A percentile compares a stretch with the other conserved stretches of the same genome.
phyloP scores from a whole-genome alignment of 148 eudicot species.

The Oxyria digyna region DNA sequence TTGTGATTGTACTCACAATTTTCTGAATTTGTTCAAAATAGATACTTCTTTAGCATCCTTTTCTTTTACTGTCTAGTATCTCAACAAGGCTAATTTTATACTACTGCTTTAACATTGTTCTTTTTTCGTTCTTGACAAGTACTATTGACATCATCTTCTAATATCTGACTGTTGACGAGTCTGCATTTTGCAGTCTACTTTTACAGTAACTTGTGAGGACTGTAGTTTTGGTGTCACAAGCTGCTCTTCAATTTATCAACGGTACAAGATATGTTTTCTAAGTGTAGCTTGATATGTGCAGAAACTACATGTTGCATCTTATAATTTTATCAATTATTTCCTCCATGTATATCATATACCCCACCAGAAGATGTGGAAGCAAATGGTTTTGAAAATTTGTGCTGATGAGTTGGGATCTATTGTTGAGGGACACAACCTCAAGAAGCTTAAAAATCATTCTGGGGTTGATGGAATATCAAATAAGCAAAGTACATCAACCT shows the following conservation, averaged over 20 bases:
- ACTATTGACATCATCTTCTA: too few relatives aligned
- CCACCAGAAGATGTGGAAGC: constrained; percentile 61
- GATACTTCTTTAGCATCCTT: too few relatives aligned
- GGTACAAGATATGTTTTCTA: constrained; percentile 22
- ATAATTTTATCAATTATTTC: constrained; percentile 4
- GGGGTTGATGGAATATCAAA: constrained; percentile 56
- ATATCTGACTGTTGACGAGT: too few relatives aligned
- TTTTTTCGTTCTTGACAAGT: too few relatives aligned
- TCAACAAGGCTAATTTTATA: too few relatives aligned
- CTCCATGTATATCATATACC: constrained; percentile 51
- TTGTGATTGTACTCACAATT: too few relatives aligned
- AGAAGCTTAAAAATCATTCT: constrained; percentile 59
- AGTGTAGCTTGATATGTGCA: background rate
- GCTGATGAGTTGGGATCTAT: constrained; percentile 79
- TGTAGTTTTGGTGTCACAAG: constrained; percentile 80
- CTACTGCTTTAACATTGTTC: too few relatives aligned
- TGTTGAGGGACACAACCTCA: constrained; percentile 54
- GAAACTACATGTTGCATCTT: constrained; percentile 3
- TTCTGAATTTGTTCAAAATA: too few relatives aligned
- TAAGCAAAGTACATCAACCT: constrained; percentile 43
- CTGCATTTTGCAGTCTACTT: too few relatives aligned
- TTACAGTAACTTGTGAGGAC: too few relatives aligned
- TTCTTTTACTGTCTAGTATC: too few relatives aligned
- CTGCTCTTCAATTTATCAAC: constrained; percentile 75
- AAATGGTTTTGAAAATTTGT: constrained; percentile 64